Conservation (phyloP, 306 rosid species). For the Rosa persica region DNA sequence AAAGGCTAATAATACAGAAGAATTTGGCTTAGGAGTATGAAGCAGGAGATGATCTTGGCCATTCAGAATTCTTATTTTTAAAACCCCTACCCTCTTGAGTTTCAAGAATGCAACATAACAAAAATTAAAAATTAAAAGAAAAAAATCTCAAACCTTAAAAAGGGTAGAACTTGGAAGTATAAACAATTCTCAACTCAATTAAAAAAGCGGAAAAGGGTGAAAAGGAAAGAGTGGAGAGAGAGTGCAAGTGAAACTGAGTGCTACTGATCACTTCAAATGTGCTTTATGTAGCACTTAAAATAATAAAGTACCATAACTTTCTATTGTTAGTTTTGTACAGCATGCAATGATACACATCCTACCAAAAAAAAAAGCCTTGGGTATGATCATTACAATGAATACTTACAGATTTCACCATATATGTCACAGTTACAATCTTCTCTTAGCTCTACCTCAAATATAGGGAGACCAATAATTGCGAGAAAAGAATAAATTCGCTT, state of each 20-base stretch:
- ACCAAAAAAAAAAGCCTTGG: conserved; percentile 21
- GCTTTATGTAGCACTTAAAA: conserved; percentile 1
- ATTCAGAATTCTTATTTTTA: background rate
- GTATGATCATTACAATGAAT: conserved; percentile 68
- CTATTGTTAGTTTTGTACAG: conserved; percentile 55
- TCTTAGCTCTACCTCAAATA: conserved; percentile 65
- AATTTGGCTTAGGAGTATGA: background rate
- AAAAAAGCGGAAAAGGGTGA: background rate
- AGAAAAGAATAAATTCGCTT: conserved; percentile 77
- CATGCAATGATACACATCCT: conserved; percentile 62
- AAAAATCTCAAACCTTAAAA: background rate
- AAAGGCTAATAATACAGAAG: background rate
- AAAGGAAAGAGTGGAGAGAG: background rate
- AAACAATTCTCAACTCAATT: background rate
- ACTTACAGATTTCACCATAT: conserved; percentile 65
- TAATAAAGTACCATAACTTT: conserved; percentile 38
- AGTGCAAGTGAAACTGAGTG: background rate
- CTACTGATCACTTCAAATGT: background rate
- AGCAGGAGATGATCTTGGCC: background rate
- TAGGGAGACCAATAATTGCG: conserved; percentile 89
- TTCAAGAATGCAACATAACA: background rate
- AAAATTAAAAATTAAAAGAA: background rate
- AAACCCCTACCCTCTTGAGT: background rate
- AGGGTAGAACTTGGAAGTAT: background rate
- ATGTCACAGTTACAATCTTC: conserved; percentile 33